Evolutionary conservation across 2,329 filamentous ascomycete genomes (phyloP), one percentile per base, ranked within the genome.

Genomic region (Teratosphaeria viscida): DNA sequence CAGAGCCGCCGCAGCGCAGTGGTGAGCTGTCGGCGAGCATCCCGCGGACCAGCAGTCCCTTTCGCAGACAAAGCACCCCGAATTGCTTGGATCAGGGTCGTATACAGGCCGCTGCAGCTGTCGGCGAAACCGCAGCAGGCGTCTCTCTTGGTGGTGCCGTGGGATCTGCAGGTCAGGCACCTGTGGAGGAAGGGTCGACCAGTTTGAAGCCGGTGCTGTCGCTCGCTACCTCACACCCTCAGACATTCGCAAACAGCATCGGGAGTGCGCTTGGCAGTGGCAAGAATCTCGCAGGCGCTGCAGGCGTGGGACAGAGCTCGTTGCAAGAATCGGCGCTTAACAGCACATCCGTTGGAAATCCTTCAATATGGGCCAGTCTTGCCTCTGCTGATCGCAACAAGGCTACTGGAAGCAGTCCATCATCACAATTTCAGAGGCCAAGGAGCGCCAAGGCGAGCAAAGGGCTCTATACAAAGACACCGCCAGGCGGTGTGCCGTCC

Each of bases 1-100:
- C 43, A n/a, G 49, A 29, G 29, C 55, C 14, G 10, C 14, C 43
- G 27, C 29, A 52, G 54, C 54, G 52, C 37, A 43, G 37, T n/a
- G 37, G 37, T 19, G 27, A 27, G 37, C 12, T 14, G 37, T 32
- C 23, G 12, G 12, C 23, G 26, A 16, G 19, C 32, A 55, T 26
- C 26, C 27, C 39, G 34, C 35, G 19, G 8, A 57, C 47, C 12
- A 49, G 23, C 37, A 47, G 34, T 16, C 57, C 57, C 10, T 58
- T 58, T 27, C 43, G 52, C 35, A 27, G 57, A 39, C 58, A 63
- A 54, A 59, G 58, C 55, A 59, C 60, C 29, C 58, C 62, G 34
- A 56, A 63, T 16, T 39, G 35, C 34, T 35, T 62, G 29, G 59
- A 61, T n/a, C 16, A 43, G 37, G 54, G 16, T 32, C 23, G 52